Evolutionary conservation across 192 early-diverging fungal species (phyloP).

Genomic region (Coemansia asiatica): DNA sequence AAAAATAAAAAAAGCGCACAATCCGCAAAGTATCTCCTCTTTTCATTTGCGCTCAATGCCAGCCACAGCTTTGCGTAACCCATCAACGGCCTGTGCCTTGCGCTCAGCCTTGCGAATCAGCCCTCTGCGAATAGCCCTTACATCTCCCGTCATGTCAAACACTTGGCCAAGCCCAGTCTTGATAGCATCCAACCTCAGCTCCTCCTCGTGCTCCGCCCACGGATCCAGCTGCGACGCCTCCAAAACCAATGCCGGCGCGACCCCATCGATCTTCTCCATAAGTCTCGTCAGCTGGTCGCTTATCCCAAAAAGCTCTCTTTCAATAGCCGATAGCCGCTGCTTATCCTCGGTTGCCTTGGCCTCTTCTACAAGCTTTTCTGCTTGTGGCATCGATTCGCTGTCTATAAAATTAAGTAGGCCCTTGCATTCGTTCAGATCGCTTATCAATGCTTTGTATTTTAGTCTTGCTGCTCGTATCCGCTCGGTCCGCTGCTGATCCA

Average conservation of each 20-base stretch:
- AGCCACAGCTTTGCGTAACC: conserved; percentile 12
- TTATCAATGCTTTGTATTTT: conserved; percentile 28
- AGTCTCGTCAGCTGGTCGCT: conserved; percentile 33
- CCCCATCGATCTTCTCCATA: conserved; percentile 51
- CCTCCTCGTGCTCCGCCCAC: conserved; percentile 43
- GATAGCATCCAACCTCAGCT: conserved; percentile 18
- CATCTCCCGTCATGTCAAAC: conserved; percentile 40
- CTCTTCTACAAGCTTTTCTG: conserved; percentile 16
- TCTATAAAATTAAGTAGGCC: conserved; percentile 33
- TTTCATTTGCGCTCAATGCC: background rate
- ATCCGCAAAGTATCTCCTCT: too few species aligned
- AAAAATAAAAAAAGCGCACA: too few species aligned
- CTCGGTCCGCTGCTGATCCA: conserved; percentile 25
- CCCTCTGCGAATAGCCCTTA: conserved; percentile 39
- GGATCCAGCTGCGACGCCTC: conserved; percentile 49
- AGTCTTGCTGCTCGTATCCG: conserved; percentile 29
- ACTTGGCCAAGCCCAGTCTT: conserved; percentile 25
- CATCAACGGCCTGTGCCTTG: conserved; percentile 28
- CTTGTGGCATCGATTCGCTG: conserved; percentile 17
- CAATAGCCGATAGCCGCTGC: conserved; percentile 12
- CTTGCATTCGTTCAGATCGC: conserved; percentile 44
- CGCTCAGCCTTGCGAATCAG: conserved; percentile 38
- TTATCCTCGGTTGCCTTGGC: background rate
- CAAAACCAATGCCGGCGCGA: conserved; percentile 44
- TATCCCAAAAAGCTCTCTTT: conserved; percentile 21